Evolutionary conservation across 1,139 yeast genomes (phyloP).

Genomic region (Blastobotrys persicus): DNA sequence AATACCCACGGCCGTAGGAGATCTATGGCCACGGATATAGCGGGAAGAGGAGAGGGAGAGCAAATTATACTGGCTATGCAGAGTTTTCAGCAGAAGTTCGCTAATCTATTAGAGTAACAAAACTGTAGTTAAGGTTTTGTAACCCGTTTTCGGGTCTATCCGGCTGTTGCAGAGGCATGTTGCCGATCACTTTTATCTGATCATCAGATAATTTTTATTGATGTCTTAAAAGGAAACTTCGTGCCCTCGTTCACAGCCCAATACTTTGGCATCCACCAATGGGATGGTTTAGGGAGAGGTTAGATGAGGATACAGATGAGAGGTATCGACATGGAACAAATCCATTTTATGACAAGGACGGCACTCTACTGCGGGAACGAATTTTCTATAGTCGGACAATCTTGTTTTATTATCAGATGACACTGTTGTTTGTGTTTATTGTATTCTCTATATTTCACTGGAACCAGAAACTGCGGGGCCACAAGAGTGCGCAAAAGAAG

Average conservation of each 20-base stretch:
- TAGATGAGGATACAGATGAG: background rate
- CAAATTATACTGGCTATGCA: no score
- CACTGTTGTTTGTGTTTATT: background rate
- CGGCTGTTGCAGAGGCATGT: background rate
- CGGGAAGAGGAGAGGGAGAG: no score
- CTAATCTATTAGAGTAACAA: no score
- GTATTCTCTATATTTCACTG: conserved; percentile 4
- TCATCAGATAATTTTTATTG: background rate
- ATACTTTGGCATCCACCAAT: no score
- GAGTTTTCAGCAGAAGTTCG: no score
- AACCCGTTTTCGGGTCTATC: background rate
- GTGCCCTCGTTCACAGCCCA: no score
- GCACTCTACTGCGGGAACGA: background rate
- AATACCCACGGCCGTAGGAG: no score
- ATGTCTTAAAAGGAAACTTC: background rate
- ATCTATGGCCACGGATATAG: no score
- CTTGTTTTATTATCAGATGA: conserved; percentile 1
- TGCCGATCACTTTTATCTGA: background rate
- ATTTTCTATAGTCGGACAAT: conserved; percentile 5
- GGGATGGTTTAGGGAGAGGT: conserved; percentile 2
- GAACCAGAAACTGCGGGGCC: conserved; percentile 4
- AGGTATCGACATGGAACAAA: conserved; percentile 1
- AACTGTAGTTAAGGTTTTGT: no score
- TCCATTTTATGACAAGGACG: conserved; percentile 12
- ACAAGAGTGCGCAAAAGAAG: background rate